Conservation (phyloP, 768 basidiomycete species). For the Kwoniella sp. region DNA sequence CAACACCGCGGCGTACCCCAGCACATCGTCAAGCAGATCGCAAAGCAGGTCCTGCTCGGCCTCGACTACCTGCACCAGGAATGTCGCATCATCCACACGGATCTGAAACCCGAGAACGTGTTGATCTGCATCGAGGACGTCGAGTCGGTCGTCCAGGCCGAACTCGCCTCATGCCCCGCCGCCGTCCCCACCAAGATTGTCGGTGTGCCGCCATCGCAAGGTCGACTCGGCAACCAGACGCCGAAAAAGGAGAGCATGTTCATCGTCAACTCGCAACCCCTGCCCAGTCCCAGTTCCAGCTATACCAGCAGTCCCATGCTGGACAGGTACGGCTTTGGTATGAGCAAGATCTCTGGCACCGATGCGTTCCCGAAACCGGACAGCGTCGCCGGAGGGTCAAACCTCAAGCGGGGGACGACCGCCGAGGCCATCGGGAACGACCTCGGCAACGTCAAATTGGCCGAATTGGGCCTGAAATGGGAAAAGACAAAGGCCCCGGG, state of each 20-base stretch:
- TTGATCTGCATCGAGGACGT: constrained; percentile 96
- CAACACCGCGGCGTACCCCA: constrained; percentile 97
- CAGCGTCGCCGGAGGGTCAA: constrained; percentile 42
- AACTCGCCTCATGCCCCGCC: constrained; percentile 60
- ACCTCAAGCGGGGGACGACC: constrained; percentile 53
- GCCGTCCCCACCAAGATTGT: constrained; percentile 73
- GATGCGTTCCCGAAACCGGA: constrained; percentile 17
- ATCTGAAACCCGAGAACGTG: constrained; percentile 97
- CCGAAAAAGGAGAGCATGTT: constrained; percentile 73
- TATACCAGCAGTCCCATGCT: constrained; percentile 71
- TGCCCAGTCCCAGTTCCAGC: constrained; percentile 67
- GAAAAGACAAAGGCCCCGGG: constrained; percentile 41
- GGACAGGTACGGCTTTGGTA: constrained; percentile 85
- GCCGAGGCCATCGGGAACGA: constrained; percentile 58
- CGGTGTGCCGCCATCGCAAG: constrained; percentile 82
- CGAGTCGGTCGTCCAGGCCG: constrained; percentile 81
- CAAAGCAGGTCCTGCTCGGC: constrained; percentile 90
- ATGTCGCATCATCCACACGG: constrained; percentile 96
- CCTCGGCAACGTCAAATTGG: constrained; percentile 51
- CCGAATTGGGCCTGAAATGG: constrained; percentile 38
- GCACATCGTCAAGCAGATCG: constrained; percentile 87
- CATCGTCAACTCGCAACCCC: constrained; percentile 89
- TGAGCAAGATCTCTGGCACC: constrained; percentile 71
- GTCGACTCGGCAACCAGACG: constrained; percentile 92
- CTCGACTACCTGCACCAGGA: constrained; percentile 97